A percentile compares a stretch with the other conserved stretches of the same genome.
Evolutionary conservation across 768 basidiomycete species (phyloP).

Genomic region (Suillus variegatus): DNA sequence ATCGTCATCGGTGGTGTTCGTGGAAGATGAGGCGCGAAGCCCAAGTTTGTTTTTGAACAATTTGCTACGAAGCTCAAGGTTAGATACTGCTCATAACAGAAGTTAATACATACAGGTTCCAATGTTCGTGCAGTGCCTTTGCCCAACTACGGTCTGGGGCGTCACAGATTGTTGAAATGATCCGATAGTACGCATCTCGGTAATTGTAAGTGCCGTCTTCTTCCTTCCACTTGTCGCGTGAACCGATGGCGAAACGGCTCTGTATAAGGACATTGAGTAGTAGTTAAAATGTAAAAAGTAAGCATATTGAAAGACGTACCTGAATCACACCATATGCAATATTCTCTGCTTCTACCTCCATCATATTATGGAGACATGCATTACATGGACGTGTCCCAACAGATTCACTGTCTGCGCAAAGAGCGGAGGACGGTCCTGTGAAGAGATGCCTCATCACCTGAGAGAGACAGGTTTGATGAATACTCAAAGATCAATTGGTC

Average conservation of each 20-base stretch:
- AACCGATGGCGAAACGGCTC: neutral
- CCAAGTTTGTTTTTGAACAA: neutral
- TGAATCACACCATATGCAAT: constrained; percentile 9
- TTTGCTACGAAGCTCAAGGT: neutral
- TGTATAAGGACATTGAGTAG: neutral
- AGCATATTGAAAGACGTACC: neutral
- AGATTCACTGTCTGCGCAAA: neutral
- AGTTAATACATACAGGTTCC: constrained; percentile 8
- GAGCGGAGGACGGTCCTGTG: neutral
- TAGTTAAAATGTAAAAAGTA: neutral
- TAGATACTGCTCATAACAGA: neutral
- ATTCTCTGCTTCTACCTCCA: constrained; percentile 6
- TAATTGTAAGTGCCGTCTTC: constrained; percentile 4
- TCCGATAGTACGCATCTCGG: neutral
- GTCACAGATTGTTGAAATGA: constrained; percentile 2
- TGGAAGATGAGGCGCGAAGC: neutral
- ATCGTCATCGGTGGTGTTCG: neutral
- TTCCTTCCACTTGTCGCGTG: neutral
- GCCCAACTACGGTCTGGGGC: constrained; percentile 5
- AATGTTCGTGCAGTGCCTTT: neutral
- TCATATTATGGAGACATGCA: constrained; percentile 6
- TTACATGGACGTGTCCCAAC: constrained; percentile 1
- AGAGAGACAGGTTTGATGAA: neutral
- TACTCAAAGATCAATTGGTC: neutral
- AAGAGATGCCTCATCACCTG: constrained; percentile 5